Evolutionary conservation across 2,329 filamentous ascomycete genomes (phyloP), one percentile per base, ranked within the genome.

Genomic region (Colletotrichum caudatum): DNA sequence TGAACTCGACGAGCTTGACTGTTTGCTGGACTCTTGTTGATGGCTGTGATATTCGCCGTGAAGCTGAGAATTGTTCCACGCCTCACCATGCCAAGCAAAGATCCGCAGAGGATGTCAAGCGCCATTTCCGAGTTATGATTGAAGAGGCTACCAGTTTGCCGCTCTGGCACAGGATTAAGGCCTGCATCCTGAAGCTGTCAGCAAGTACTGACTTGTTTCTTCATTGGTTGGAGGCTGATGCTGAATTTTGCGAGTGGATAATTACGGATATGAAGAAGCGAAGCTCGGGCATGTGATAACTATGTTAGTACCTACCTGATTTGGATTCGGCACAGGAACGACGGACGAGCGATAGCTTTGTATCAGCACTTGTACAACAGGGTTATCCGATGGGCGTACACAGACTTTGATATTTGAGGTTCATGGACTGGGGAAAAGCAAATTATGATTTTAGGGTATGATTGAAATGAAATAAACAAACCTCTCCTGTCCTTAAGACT

Each of bases 1-100:
- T 76, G 94, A 97, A 80, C 89, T 98, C 60, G 94, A 97, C 58
- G 96, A 99, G 85, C 90, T 98, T 33, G 95, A 98, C 78, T 90
- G 93, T 76, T 88, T 98, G 80, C 89, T 98, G 77, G 91, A 93
- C 78, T 91, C 89, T 75, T 94, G 90, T 80, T 94, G 83, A 87
- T 65, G 57, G 46, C 44, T 44, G 56, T 60, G 46, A 60, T 41
- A 33, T 33, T 5, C n/a, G 46, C 48, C 64, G 59, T 71, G 69
- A 69, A 67, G 33, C 39, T 67, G 57, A 68, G 16, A 48, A 37
- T 14, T 26, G 44, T 54, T 33, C 35, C 62, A 64, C 16, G 54
- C 48, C 56, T 66, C 54, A 48, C 12, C 18, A 23, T 48, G 54
- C 20, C 33, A 57, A 48, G 12, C 54, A 26, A 14, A 33, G 39